Conservation (phyloP, 176 grass and related monocot genomes). For the Puccinellia tenuiflora region DNA sequence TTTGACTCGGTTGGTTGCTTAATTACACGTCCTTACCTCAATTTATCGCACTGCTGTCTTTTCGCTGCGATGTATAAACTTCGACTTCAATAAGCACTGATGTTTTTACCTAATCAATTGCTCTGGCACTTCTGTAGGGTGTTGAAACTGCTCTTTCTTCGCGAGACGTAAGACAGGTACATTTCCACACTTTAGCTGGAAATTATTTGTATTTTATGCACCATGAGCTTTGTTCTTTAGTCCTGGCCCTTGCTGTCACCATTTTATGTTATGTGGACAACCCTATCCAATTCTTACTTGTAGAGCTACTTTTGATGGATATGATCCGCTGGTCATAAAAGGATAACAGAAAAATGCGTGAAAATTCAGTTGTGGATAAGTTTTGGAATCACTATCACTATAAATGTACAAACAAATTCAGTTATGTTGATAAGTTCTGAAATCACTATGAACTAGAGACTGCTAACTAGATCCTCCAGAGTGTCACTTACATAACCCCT, state of each 20-base stretch:
- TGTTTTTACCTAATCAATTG: background rate
- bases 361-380: background rate
- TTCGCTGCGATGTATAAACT: background rate
- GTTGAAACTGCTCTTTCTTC: constrained; percentile 43
- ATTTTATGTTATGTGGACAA: background rate
- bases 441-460: background rate
- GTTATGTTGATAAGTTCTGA: background rate
- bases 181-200: background rate
- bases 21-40: background rate
- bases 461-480: background rate
- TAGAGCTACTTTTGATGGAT: too few relatives aligned
- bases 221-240: background rate
- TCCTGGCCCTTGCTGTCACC: background rate
- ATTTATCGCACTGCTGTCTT: background rate
- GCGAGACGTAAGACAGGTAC: constrained; percentile 75
- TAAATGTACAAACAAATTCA: background rate
- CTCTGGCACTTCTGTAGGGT: constrained; percentile 30
- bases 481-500: background rate
- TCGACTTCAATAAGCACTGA: too few relatives aligned
- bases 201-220: constrained; percentile 2
- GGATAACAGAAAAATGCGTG: too few relatives aligned
- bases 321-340: too few relatives aligned
- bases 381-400: background rate
- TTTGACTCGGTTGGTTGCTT: constrained; percentile 66
- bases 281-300: background rate